Conservation (phyloP, 495 filamentous ascomycete species). For the Hypoxylon crocopeplum region DNA sequence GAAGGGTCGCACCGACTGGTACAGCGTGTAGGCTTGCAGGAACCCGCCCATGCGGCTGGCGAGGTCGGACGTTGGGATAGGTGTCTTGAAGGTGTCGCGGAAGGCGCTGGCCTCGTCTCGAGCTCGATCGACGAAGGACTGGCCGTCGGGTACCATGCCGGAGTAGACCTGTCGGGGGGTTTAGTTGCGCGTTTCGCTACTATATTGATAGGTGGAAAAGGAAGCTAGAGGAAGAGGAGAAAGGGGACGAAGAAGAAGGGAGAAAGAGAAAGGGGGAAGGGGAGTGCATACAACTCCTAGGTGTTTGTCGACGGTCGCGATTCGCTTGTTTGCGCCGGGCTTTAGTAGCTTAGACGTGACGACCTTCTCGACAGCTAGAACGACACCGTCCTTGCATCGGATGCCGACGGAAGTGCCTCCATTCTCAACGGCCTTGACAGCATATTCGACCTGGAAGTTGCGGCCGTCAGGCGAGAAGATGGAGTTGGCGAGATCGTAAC, state of each 20-base stretch:
- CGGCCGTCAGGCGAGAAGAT: conserved; percentile 98
- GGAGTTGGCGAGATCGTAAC: conserved; percentile 98
- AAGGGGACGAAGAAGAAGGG: neutral
- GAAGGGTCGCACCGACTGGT: conserved; percentile 94
- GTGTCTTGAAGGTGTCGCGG: conserved; percentile 88
- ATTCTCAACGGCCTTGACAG: conserved; percentile 97
- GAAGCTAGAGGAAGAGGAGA: too few species aligned
- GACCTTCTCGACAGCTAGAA: conserved; percentile 96
- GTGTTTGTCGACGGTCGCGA: conserved; percentile 92
- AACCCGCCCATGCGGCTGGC: conserved; percentile 92
- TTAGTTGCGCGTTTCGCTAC: neutral
- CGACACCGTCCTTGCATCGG: conserved; percentile 95
- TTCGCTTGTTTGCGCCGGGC: conserved; percentile 91
- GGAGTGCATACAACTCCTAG: conserved; percentile 78
- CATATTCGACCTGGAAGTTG: conserved; percentile 99
- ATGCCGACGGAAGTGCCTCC: conserved; percentile 97
- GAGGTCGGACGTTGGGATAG: conserved; percentile 84
- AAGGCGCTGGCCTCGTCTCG: conserved; percentile 90
- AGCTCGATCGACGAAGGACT: conserved; percentile 92
- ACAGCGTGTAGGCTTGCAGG: conserved; percentile 95
- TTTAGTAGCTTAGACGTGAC: conserved; percentile 94
- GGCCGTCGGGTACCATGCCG: conserved; percentile 91
- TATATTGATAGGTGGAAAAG: too few species aligned
- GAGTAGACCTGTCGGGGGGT: conserved; percentile 75
- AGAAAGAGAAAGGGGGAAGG: neutral